Percentiles rank a stretch among this genome's conserved stretches.
phyloP scores from a whole-genome alignment of 2,329 filamentous ascomycete genomes.

The Penicillium sp. region DNA sequence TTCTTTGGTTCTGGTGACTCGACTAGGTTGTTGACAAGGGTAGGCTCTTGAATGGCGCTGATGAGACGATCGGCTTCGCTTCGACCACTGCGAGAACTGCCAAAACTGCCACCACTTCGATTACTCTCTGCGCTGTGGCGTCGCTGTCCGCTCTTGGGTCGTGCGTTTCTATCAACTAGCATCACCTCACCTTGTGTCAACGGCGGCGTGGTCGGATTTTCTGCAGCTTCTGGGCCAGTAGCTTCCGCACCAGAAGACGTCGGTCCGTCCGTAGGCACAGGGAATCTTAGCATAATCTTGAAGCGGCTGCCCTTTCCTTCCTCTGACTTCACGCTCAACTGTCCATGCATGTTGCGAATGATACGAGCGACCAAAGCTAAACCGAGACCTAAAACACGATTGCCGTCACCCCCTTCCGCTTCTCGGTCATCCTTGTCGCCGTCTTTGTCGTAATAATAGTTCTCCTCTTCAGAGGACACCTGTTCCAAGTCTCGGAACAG shows the following conservation, averaged over 20 bases:
- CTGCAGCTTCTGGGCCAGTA: conserved; percentile 19
- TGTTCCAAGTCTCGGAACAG: conserved; percentile 63
- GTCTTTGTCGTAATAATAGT: conserved; percentile 23
- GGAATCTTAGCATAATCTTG: conserved; percentile 73
- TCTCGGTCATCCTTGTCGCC: conserved; percentile 31
- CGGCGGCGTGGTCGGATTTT: conserved; percentile 26
- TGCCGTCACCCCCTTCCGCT: conserved; percentile 23
- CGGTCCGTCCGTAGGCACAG: conserved; percentile 49
- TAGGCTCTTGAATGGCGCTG: conserved; percentile 38
- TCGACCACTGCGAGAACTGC: conserved; percentile 31
- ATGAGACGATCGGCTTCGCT: conserved; percentile 41
- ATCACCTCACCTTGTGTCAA: conserved; percentile 35
- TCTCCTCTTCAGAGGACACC: conserved; percentile 58
- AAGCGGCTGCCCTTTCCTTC: conserved; percentile 79
- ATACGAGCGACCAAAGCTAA: conserved; percentile 85
- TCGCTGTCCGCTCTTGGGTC: conserved; percentile 15
- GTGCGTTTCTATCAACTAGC: conserved; percentile 28
- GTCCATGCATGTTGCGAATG: conserved; percentile 85
- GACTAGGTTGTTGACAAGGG: conserved; percentile 14
- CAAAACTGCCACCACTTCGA: conserved; percentile 29
- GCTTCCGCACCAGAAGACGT: neutral
- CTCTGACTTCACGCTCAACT: conserved; percentile 78
- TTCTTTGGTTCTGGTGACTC: neutral
- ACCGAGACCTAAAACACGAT: conserved; percentile 67
- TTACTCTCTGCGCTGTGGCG: conserved; percentile 25